Base-by-base conservation (phyloP, 1,284 basidiomycete species). In the Apiotrichum veenhuisii region DNA sequence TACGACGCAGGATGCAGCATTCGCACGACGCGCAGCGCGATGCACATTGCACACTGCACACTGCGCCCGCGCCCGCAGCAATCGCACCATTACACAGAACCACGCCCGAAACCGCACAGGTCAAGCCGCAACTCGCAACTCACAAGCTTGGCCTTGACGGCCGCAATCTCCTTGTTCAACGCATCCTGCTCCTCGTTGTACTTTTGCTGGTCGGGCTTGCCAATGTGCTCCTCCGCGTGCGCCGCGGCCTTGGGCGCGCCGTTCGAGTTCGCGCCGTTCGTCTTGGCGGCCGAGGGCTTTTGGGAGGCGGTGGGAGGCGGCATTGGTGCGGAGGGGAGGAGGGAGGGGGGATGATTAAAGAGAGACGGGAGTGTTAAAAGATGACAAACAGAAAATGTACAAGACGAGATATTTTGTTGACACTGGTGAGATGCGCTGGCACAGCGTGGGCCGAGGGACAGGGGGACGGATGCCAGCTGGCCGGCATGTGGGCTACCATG, bases 111-210 rank as follows among this genome's bases (percentile, higher is more conserved):
- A 10, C 23, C 50, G 25, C 41, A 30, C 38, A 20, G 27, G 7
- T 11, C 11, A 37, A 17, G 8, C 10, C 17, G 7, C 30, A 30
- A 14, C 36, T 18, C 33, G 33, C 17, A 38, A 83, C 89, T 72
- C 70, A 92, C 92, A 62, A 92, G 78, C 78, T 91, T 87, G 37
- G 76, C 75, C 77, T 94, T 90, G 50, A 91, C 76, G 48, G 78
- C 82, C 55, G 91, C 91, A 68, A 96, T 93, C 71, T 93, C 87
- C 38, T 82, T 78, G 78, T 88, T 92, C 66, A 94, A 78, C 65
- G 77, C 84, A 49, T 88, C 85, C 79, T 95, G 91, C 78, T 95
- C 91, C 23, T 81, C 82, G 60, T 94, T 88, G 75, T 88, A 88
- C 33, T 77, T 79, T 46, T 80, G 81, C 78, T 91, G 91, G 81